These are phyloP conservation scores for Populus deltoides DNA, from an alignment of 345 rosid species.

Conservation along the genomic window DNA sequence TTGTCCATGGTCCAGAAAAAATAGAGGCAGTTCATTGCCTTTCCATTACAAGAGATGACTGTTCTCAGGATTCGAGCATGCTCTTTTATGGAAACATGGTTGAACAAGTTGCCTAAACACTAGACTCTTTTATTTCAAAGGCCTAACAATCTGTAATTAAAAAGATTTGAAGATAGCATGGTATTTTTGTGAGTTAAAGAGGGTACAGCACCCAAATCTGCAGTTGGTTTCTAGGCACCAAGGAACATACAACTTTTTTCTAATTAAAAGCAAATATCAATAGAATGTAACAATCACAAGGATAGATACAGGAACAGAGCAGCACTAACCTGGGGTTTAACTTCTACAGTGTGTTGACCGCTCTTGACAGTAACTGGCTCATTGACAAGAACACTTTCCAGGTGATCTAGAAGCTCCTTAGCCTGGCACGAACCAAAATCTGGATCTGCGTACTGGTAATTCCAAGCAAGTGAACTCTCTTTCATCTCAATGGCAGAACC, in stretches of 20 bases:
- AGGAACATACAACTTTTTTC: not conserved
- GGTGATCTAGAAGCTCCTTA: conserved; percentile 90
- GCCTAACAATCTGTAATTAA: not conserved
- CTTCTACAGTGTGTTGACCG: conserved; percentile 85
- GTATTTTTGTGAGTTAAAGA: not conserved
- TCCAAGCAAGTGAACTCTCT: conserved; percentile 89
- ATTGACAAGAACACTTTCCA: conserved; percentile 86
- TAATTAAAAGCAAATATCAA: not conserved
- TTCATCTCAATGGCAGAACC: conserved; percentile 87
- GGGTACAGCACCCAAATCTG: not conserved
- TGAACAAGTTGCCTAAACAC: not conserved
- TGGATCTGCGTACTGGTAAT: conserved; percentile 79
- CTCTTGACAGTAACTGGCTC: conserved; percentile 92
- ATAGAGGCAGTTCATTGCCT: not conserved
- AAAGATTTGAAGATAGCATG: not conserved
- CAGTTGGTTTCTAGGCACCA: not conserved
- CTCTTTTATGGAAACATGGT: not conserved
- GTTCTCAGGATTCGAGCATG: not conserved
- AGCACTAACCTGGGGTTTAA: conserved; percentile 85
- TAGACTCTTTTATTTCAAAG: not conserved
- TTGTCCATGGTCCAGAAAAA: not conserved
- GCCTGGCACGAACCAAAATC: conserved; percentile 99
- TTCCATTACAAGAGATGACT: not conserved
- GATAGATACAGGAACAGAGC: not conserved
- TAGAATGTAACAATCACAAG: not conserved